These are phyloP conservation scores for Coleophoma eucalyptorum DNA, from an alignment of 2,329 filamentous ascomycete species.

Conservation along the genomic window DNA sequence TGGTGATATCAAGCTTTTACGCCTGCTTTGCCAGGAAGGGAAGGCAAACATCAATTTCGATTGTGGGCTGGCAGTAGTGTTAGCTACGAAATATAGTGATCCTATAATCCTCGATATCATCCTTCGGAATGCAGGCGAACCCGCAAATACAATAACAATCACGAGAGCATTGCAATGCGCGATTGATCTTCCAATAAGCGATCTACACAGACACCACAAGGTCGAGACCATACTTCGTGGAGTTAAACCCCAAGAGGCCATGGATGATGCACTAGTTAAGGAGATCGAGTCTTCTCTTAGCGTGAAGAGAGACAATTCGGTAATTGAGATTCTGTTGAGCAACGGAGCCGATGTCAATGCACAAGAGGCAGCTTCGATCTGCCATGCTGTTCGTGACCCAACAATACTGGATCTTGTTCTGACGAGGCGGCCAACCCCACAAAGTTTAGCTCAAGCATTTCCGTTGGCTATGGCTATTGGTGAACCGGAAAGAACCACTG, in stretches of 20 bases:
- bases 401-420: constrained; percentile 47
- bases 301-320: constrained; percentile 36
- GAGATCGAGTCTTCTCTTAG: constrained; percentile 45
- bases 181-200: constrained; percentile 6
- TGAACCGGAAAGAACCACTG: constrained; percentile 2
- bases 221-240: constrained; percentile 42
- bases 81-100: constrained; percentile 6
- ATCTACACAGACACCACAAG: constrained; percentile 30
- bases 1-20: constrained; percentile 46
- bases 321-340: constrained; percentile 42
- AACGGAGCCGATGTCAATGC: constrained; percentile 52
- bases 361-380: constrained; percentile 46
- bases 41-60: constrained; percentile 50
- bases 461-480: constrained; percentile 5
- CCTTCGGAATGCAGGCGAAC: constrained; percentile 1
- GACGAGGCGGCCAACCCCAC: constrained; percentile 33
- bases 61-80: constrained; percentile 34
- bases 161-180: constrained; percentile 6
- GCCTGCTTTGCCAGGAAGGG: constrained; percentile 45
- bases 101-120: constrained; percentile 6
- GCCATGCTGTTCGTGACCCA: constrained; percentile 43
- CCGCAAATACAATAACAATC: constrained; percentile 6
- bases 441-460: constrained; percentile 19
- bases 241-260: constrained; percentile 36
- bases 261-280: constrained; percentile 42